These are phyloP conservation scores for Termitomyces sp. DNA, from an alignment of 768 basidiomycete genomes.

Conservation along the genomic window DNA sequence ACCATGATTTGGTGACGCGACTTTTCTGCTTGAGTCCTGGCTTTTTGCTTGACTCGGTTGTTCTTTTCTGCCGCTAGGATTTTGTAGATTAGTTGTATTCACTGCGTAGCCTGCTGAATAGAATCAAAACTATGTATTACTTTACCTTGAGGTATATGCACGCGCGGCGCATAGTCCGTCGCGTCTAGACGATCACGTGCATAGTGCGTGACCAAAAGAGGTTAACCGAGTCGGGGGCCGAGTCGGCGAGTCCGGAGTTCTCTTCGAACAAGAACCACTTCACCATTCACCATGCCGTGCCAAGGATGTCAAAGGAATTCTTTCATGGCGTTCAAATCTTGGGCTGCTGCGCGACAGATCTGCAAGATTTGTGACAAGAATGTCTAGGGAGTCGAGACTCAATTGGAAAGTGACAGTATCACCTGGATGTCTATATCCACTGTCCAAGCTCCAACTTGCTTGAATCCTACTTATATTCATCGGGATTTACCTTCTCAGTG, in stretches of 20 bases:
- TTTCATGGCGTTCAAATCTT: no score
- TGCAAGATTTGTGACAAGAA: no score
- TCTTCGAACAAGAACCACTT: background rate
- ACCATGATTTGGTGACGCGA: background rate
- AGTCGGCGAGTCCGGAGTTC: background rate
- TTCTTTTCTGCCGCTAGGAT: slow-evolving; percentile 1
- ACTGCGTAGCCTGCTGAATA: background rate
- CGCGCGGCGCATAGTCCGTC: no score
- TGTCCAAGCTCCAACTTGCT: background rate
- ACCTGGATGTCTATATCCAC: background rate
- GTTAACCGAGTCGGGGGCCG: no score
- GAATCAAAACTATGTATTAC: background rate
- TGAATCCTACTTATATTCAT: background rate
- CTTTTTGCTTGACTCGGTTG: slow-evolving; percentile 8
- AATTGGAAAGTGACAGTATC: background rate
- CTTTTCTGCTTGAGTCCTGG: slow-evolving; percentile 5
- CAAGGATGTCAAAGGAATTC: background rate
- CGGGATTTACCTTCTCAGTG: background rate
- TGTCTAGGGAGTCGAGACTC: no score
- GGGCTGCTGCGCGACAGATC: background rate
- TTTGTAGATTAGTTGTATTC: background rate
- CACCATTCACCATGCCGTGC: background rate
- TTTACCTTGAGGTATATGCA: background rate
- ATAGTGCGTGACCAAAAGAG: background rate
- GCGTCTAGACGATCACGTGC: background rate